Evolutionary conservation across 805 yeast genomes (phyloP).

Genomic region (Pichia exigua): DNA sequence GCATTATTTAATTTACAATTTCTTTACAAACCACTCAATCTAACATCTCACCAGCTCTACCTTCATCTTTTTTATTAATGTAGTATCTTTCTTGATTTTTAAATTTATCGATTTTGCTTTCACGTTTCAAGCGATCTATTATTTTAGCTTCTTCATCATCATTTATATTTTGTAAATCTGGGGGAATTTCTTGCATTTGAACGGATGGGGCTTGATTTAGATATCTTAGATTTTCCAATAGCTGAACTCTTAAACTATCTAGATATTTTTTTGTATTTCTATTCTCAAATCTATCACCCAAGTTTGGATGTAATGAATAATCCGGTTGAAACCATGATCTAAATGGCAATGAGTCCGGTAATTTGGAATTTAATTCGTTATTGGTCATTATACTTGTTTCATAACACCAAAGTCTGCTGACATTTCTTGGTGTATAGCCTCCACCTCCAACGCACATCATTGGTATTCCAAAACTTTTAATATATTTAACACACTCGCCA

Average conservation of each 20-base stretch:
- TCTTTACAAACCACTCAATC: slow-evolving; percentile 5
- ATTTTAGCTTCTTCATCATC: slow-evolving; percentile 37
- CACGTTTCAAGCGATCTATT: slow-evolving; percentile 28
- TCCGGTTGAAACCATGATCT: slow-evolving; percentile 86
- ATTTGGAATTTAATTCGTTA: slow-evolving; percentile 62
- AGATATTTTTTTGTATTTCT: slow-evolving; percentile 76
- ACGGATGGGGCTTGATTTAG: slow-evolving; percentile 93
- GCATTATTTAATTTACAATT: background rate
- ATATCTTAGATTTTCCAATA: slow-evolving; percentile 73
- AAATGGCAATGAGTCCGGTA: slow-evolving; percentile 71
- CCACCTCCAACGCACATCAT: slow-evolving; percentile 94
- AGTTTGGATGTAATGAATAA: slow-evolving; percentile 74
- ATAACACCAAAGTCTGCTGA: slow-evolving; percentile 89
- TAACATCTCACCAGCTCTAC: slow-evolving; percentile 29
- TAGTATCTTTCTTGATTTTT: slow-evolving; percentile 31
- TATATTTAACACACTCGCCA: slow-evolving; percentile 88
- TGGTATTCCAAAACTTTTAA: slow-evolving; percentile 85
- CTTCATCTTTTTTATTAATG: slow-evolving; percentile 33
- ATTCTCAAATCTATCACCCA: slow-evolving; percentile 77
- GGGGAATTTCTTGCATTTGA: slow-evolving; percentile 85
- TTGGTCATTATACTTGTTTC: slow-evolving; percentile 88
- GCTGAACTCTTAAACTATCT: slow-evolving; percentile 67
- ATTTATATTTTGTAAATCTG: slow-evolving; percentile 39
- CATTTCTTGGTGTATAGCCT: slow-evolving; percentile 95
- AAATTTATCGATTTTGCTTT: slow-evolving; percentile 28